These are phyloP conservation scores for Cicer bijugum DNA, from an alignment of 306 rosid species.

Conservation along the genomic window DNA sequence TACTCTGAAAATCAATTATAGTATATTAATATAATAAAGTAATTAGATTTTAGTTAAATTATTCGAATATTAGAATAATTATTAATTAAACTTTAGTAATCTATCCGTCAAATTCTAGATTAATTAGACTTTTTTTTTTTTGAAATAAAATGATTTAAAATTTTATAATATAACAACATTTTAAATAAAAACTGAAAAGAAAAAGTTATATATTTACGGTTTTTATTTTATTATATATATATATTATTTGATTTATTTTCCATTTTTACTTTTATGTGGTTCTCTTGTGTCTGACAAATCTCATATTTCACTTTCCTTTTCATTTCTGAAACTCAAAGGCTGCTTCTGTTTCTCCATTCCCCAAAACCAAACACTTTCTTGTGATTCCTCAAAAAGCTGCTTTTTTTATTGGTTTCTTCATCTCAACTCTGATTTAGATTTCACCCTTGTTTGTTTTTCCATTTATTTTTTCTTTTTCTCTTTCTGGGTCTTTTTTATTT, in stretches of 20 bases:
- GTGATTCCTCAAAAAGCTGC: constrained; percentile 33
- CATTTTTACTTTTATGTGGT: constrained; percentile 38
- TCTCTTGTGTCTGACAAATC: constrained; percentile 56
- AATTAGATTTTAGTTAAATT: too few species aligned
- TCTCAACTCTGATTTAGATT: constrained; percentile 41
- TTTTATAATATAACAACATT: too few species aligned
- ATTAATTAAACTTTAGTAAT: too few species aligned
- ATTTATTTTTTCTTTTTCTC: not conserved
- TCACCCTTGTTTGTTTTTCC: not conserved
- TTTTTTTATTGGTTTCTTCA: not conserved
- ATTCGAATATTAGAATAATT: too few species aligned
- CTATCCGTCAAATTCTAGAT: too few species aligned
- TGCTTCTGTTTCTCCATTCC: constrained; percentile 42
- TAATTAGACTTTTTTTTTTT: too few species aligned
- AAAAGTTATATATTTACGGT: not conserved
- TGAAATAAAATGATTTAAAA: too few species aligned
- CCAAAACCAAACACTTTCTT: constrained; percentile 20
- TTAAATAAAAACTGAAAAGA: too few species aligned
- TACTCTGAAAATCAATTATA: too few species aligned
- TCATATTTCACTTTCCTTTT: constrained; percentile 45
- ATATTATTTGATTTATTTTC: not conserved
- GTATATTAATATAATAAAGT: too few species aligned
- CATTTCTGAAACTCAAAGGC: constrained; percentile 48
- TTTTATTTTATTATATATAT: not conserved
- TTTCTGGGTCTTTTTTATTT: not conserved